A percentile compares a stretch with the other conserved stretches of the same genome.
These are phyloP conservation scores for Gossypium australe DNA, from an alignment of 345 rosid genomes.

Conservation along the genomic window DNA sequence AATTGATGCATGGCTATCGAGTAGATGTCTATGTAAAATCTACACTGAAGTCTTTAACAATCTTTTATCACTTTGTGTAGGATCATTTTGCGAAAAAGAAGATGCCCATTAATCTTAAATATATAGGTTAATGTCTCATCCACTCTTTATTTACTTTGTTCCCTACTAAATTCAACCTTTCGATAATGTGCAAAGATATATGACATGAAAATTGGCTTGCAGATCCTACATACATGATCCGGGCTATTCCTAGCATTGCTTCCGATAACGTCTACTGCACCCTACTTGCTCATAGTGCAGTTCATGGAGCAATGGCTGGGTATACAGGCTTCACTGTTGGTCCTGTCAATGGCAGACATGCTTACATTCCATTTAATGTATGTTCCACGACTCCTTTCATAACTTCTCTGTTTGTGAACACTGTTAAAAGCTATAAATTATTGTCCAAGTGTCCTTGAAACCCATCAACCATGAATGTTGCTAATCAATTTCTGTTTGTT, in stretches of 20 bases:
- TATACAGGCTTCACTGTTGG: constrained; percentile 80
- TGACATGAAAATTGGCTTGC: constrained; percentile 23
- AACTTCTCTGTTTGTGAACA: not conserved
- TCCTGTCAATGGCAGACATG: constrained; percentile 70
- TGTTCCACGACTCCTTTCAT: constrained; percentile 20
- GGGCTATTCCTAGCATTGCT: constrained; percentile 77
- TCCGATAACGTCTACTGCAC: constrained; percentile 91
- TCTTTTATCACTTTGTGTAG: constrained; percentile 25
- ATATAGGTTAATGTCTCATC: constrained; percentile 48
- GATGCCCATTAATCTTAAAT: constrained; percentile 69
- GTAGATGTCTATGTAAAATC: not conserved
- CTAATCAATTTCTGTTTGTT: no score
- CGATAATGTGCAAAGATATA: constrained; percentile 3
- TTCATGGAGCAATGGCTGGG: constrained; percentile 96
- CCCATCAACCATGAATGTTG: not conserved
- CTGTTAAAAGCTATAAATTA: not conserved
- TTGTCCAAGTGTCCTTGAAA: not conserved
- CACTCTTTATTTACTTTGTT: not conserved
- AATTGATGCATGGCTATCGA: not conserved
- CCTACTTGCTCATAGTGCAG: constrained; percentile 79
- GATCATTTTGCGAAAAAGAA: constrained; percentile 49
- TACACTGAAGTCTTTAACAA: not conserved
- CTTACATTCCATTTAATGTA: constrained; percentile 73
- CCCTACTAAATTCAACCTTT: not conserved
- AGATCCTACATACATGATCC: constrained; percentile 96